phyloP scores from a whole-genome alignment of 2,329 filamentous ascomycete genomes.

The Sordariomycetes sp. region DNA sequence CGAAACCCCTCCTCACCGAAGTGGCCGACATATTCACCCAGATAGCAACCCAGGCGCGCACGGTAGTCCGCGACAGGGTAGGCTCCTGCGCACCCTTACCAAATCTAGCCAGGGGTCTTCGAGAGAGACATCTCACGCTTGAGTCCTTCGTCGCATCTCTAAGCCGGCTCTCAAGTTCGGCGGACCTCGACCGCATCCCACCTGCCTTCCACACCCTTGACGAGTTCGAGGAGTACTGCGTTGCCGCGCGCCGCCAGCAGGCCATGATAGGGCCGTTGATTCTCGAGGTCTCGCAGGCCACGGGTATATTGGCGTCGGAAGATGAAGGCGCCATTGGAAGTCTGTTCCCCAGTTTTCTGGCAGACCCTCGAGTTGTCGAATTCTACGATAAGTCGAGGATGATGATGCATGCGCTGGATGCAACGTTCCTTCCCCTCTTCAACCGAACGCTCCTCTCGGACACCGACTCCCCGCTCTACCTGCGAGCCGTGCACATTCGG shows the following conservation, averaged over 20 bases:
- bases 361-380: conserved; percentile 8
- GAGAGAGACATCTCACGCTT: conserved; percentile 10
- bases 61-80: conserved; percentile 11
- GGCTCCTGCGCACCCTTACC: conserved; percentile 11
- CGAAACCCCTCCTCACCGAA: conserved; percentile 11
- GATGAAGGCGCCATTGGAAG: conserved; percentile 7
- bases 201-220: conserved; percentile 10
- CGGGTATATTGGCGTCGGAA: conserved; percentile 5
- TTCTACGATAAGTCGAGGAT: conserved; percentile 8
- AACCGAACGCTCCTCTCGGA: conserved; percentile 14
- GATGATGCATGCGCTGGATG: conserved; percentile 9
- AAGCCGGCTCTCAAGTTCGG: conserved; percentile 8
- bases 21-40: conserved; percentile 12
- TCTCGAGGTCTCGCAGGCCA: conserved; percentile 8
- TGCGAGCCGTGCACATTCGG: conserved; percentile 17
- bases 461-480: conserved; percentile 12
- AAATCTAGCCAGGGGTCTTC: conserved; percentile 10
- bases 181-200: conserved; percentile 8
- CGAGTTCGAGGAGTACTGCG: conserved; percentile 13
- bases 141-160: conserved; percentile 14
- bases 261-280: conserved; percentile 9
- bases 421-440: conserved; percentile 19
- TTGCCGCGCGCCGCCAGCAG: conserved; percentile 7
- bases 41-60: conserved; percentile 11
- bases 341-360: conserved; percentile 9